Evolutionary conservation across 768 basidiomycete genomes (phyloP).

Genomic region (Asterophora lycoperdoides): DNA sequence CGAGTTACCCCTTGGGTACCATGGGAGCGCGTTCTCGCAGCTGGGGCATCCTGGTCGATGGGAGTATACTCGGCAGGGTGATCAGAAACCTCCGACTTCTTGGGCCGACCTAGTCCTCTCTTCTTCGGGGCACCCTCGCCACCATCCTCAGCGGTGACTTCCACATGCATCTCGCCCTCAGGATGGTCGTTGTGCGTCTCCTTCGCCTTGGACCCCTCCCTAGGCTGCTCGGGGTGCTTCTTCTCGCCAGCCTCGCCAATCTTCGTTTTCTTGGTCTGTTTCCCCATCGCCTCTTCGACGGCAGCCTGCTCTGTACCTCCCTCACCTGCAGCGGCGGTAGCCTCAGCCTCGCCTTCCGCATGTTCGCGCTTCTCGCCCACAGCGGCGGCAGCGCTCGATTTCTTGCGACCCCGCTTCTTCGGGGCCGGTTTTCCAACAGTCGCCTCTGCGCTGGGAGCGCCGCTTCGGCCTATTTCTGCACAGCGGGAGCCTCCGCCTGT

Average conservation of each 20-base stretch:
- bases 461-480: neutral
- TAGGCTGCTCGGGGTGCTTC: slow-evolving; percentile 15
- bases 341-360: slow-evolving; percentile 8
- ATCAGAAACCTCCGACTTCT: slow-evolving; percentile 10
- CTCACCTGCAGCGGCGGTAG: neutral
- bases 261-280: slow-evolving; percentile 24
- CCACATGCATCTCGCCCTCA: slow-evolving; percentile 2
- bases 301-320: slow-evolving; percentile 9
- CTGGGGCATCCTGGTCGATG: slow-evolving; percentile 8
- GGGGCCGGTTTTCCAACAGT: neutral
- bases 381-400: slow-evolving; percentile 8
- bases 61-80: slow-evolving; percentile 1
- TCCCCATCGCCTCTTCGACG: slow-evolving; percentile 17
- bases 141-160: neutral
- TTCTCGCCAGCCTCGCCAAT: slow-evolving; percentile 10
- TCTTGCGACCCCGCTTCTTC: slow-evolving; percentile 13
- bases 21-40: slow-evolving; percentile 16
- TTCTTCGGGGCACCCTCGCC: slow-evolving; percentile 7
- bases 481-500: neutral
- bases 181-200: neutral
- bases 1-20: neutral
- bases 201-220: slow-evolving; percentile 14
- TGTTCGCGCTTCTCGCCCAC: slow-evolving; percentile 12
- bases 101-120: slow-evolving; percentile 11
- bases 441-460: neutral